A percentile compares a stretch with the other conserved stretches of the same genome.
Evolutionary conservation across 2,329 filamentous ascomycete genomes (phyloP).

Genomic region (Cladosporium phlei): DNA sequence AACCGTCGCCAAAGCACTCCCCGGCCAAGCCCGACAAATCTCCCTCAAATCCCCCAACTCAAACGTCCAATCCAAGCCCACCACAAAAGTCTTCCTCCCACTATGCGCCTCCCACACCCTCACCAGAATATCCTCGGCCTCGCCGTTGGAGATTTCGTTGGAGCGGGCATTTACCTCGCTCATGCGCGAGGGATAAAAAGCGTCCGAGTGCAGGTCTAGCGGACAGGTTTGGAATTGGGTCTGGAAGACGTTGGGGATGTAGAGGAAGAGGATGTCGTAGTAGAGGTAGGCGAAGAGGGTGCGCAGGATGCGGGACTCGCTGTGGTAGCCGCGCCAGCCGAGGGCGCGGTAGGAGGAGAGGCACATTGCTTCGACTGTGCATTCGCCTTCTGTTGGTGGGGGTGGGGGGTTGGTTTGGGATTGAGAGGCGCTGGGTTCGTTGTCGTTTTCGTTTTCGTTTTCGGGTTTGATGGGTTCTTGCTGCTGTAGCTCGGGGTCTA

Average conservation of each 20-base stretch:
- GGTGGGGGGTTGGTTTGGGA: too few relatives aligned
- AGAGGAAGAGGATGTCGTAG: constrained; percentile 86
- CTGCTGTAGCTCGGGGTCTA: constrained; percentile 56
- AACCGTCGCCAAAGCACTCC: constrained; percentile 73
- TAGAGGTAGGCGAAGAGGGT: constrained; percentile 82
- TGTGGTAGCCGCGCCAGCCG: constrained; percentile 93
- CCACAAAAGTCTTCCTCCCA: constrained; percentile 72
- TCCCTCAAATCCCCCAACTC: constrained; percentile 72
- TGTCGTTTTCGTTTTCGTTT: constrained; percentile 1
- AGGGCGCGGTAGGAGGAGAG: constrained; percentile 74
- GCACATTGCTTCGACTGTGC: constrained; percentile 91
- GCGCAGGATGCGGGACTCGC: constrained; percentile 85
- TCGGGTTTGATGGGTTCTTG: too few relatives aligned
- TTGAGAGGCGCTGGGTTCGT: constrained; percentile 10
- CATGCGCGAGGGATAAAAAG: constrained; percentile 79
- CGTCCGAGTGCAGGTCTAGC: constrained; percentile 85
- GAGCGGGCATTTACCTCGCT: constrained; percentile 86
- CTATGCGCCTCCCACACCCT: constrained; percentile 64
- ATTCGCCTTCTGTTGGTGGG: constrained; percentile 70
- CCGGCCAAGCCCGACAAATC: constrained; percentile 71
- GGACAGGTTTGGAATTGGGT: constrained; percentile 93
- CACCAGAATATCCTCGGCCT: constrained; percentile 61
- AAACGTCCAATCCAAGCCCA: constrained; percentile 89
- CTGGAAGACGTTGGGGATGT: constrained; percentile 95
- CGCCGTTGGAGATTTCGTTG: constrained; percentile 81